phyloP scores from a whole-genome alignment of 192 early-diverging fungal species.

The Spizellomyces punctatus region DNA sequence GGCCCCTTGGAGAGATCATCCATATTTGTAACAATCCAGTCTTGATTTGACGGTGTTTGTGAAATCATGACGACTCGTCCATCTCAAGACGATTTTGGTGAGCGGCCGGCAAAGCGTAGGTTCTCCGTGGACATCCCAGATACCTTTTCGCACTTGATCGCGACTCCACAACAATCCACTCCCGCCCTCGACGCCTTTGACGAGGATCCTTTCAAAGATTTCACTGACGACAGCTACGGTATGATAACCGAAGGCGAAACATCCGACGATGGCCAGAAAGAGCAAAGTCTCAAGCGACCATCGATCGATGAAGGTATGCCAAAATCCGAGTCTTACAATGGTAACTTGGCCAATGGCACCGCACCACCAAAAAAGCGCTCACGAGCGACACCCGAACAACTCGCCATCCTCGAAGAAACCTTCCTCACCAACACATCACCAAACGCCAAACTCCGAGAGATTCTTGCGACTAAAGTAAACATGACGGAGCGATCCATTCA shows the following conservation, averaged over 20 bases:
- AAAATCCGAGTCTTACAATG: too few species aligned
- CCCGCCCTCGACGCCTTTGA: neutral
- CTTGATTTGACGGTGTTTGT: too few species aligned
- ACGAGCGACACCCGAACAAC: slow-evolving; percentile 78
- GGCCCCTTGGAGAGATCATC: too few species aligned
- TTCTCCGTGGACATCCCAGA: slow-evolving; percentile 16
- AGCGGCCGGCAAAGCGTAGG: slow-evolving; percentile 10
- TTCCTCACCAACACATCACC: slow-evolving; percentile 71
- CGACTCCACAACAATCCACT: neutral
- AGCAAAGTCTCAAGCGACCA: too few species aligned
- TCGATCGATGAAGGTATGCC: too few species aligned
- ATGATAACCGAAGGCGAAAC: neutral
- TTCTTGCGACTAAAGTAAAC: slow-evolving; percentile 63
- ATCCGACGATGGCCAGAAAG: neutral
- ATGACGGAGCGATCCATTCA: slow-evolving; percentile 68
- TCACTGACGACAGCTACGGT: neutral
- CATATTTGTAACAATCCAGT: too few species aligned
- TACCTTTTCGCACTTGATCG: too few species aligned
- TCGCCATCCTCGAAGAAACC: slow-evolving; percentile 79
- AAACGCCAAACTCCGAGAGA: slow-evolving; percentile 66
- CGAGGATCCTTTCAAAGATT: neutral
- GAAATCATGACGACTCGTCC: too few species aligned
- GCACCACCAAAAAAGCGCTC: slow-evolving; percentile 55
- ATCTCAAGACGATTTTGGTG: neutral
- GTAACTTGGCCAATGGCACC: neutral